Base-by-base conservation (phyloP, 1,284 basidiomycete genomes). In the Schizophyllum commune region DNA sequence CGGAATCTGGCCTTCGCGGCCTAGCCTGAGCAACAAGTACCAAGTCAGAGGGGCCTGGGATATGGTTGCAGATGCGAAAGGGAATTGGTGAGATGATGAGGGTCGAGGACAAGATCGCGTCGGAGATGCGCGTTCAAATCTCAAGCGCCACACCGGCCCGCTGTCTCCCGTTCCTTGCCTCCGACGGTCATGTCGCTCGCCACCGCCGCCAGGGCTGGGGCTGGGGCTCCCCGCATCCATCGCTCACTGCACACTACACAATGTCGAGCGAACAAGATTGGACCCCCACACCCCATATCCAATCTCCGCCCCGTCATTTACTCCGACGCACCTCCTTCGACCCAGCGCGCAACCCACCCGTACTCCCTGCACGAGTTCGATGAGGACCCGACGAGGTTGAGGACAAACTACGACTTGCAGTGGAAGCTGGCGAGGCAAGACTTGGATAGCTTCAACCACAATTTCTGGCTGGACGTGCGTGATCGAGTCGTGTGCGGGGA, bases 291-390 rank as follows among this genome's bases (percentile, higher is more conserved):
- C 69, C 86, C 87, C 6, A 69, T 89, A 59, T 91, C 89, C n/a
- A 82, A 92, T 74, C 75, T 92, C 59, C 84, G 90, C 3, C 89
- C 90, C 4, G 77, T 90, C 62, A 77, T 91, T 54, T 91, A 91
- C 73, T 83, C 85, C 67, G 82, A 88, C 66, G 75, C 71, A 55
- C 74, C 71, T 17, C 66, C 73, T 11, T 70, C 68, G 22, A 70
- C 74, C 5, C 70, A 70, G 13, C 72, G 70, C 33, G 65, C 68
- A 33, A 70, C 63, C 27, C 89, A 91, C 70, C 89, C 89, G 4
- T 91, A 91, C 72, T 90, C 89, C 27, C 80, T 91, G 59, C 71
- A 75, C 61, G 89, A 91, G 70, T 91, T 91, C 71, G 73, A 76
- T 56, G 70, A 73, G 34, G 67, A 70, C 17, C 67, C 71, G 6